Conservation (phyloP, 2,329 filamentous ascomycete genomes). For the Neofusicoccum cordaticola region DNA sequence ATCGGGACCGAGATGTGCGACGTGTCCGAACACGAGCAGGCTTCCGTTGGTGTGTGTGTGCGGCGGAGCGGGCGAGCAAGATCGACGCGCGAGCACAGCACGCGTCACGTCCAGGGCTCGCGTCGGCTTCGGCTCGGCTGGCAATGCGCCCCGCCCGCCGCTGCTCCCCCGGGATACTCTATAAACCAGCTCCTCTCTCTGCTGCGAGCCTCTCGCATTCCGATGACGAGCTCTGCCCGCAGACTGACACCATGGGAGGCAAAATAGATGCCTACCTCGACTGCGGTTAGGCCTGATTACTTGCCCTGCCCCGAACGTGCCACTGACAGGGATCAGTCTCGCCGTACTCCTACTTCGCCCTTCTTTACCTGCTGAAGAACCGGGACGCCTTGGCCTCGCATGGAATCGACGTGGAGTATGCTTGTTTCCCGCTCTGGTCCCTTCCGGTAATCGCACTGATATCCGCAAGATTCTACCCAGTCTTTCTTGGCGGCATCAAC, state of each 20-base stretch:
- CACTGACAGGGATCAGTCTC: conserved; percentile 54
- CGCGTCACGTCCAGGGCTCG: not conserved
- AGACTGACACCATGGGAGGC: conserved; percentile 49
- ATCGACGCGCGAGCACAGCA: not conserved
- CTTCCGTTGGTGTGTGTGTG: not conserved
- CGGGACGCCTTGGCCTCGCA: conserved; percentile 54
- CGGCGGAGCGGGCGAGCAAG: not conserved
- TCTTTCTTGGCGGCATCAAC: conserved; percentile 59
- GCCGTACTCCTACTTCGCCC: conserved; percentile 52
- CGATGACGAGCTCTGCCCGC: not conserved
- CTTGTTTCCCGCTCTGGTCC: not conserved
- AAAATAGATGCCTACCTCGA: conserved; percentile 67
- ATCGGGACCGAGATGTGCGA: not conserved
- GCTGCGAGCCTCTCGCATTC: not conserved
- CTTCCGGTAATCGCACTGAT: not conserved
- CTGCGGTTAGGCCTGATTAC: conserved; percentile 52
- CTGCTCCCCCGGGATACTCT: not conserved
- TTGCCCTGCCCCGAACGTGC: not conserved
- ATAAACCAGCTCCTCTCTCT: not conserved
- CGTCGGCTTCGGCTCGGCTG: not conserved
- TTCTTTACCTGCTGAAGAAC: conserved; percentile 59
- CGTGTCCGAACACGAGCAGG: not conserved
- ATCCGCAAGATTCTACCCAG: conserved; percentile 60
- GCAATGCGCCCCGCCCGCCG: not conserved
- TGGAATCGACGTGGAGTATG: conserved; percentile 65